Evolutionary conservation across 2,329 filamentous ascomycete genomes (phyloP), one percentile per base, ranked within the genome.

Genomic region (Cadophora gregata): DNA sequence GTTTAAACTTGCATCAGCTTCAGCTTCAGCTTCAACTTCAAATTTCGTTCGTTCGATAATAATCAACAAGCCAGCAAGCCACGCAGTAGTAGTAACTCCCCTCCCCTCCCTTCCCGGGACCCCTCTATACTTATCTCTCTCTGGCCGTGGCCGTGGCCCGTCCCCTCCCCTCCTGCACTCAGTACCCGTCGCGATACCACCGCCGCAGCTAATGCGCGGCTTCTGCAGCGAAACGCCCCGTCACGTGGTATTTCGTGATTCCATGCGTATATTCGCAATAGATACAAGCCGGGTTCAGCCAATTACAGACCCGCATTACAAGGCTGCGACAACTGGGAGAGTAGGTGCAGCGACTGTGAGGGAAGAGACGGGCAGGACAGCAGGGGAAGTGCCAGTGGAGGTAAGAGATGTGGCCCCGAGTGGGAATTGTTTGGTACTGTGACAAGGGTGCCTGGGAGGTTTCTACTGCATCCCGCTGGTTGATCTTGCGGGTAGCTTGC

Each of bases 211-310:
- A 25, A 38, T 27, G 21, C 55, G 21, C 31, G 31, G n/a, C n/a
- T 1, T 42, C 21, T 21, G n/a, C 56, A 14, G 10, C 16, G 10
- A 14, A 45, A 48, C 38, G 24, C 36, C 42, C 7, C n/a, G 58
- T 60, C 58, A 60, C 58, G 58, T 60, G 58, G 21, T 25, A 60
- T 60, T 60, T 45, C 58, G 58, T 60, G 38, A 60, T 60, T 38
- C 42, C 38, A 29, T 60, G 58, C 38, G 58, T 45, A 47, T 60
- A 60, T 60, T 60, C 58, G 58, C 58, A 45, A 60, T 60, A 42
- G 55, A 58, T 58, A 58, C 25, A n/a, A 38, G 53, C 33, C 7
- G 21, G 2, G 12, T 3, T 58, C 1, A 12, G 16, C 55, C 55
- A 58, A 58, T 58, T 33, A 58, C n/a, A 42, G n/a, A 1, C 8